A percentile compares a stretch with the other conserved stretches of the same genome.
phyloP scores from a whole-genome alignment of 2,329 filamentous ascomycete genomes.

The Diplocarpon rosae region DNA sequence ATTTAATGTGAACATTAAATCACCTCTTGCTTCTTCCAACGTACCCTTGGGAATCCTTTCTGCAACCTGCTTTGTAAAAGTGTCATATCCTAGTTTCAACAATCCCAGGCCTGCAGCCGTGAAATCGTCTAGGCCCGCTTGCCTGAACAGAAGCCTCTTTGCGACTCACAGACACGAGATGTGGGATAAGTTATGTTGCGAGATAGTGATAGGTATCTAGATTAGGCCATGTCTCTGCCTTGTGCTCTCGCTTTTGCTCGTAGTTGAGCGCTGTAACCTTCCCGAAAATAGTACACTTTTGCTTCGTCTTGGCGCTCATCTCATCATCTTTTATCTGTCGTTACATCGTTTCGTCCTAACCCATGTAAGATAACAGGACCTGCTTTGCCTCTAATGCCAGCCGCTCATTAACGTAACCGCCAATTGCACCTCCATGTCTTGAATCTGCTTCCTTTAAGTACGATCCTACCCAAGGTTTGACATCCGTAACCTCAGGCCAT shows the following conservation, averaged over 20 bases:
- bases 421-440: slow-evolving; percentile 60
- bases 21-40: too few species aligned
- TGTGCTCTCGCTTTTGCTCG: slow-evolving; percentile 1
- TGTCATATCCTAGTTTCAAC: too few species aligned
- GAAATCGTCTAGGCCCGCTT: too few species aligned
- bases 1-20: too few species aligned
- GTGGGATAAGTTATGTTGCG: background rate
- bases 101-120: too few species aligned
- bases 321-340: slow-evolving; percentile 4
- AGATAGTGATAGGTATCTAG: background rate
- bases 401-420: slow-evolving; percentile 59
- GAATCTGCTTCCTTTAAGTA: slow-evolving; percentile 63
- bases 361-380: slow-evolving; percentile 37
- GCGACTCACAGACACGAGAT: too few species aligned
- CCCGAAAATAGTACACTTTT: slow-evolving; percentile 3
- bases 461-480: slow-evolving; percentile 61
- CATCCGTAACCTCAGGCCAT: slow-evolving; percentile 74
- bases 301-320: background rate
- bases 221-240: background rate
- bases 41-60: too few species aligned
- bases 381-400: slow-evolving; percentile 48
- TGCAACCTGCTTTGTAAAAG: too few species aligned
- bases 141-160: too few species aligned
- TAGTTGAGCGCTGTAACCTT: background rate
- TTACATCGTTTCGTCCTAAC: slow-evolving; percentile 16